Conservation (phyloP, 768 basidiomycete genomes). For the Trichaptum fuscoviolaceum region DNA sequence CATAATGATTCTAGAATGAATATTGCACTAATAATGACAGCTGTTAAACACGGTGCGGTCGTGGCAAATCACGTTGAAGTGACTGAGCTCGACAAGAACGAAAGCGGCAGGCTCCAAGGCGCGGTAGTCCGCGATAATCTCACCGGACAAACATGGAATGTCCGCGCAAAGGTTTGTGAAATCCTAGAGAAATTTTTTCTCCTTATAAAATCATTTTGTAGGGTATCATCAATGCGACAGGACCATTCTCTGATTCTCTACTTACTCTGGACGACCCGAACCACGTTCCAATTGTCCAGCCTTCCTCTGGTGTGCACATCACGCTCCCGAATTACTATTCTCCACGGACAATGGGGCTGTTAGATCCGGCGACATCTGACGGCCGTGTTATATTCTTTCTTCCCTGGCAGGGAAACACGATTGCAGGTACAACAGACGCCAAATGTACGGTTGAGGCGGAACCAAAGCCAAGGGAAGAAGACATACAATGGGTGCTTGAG, state of each 20-base stretch:
- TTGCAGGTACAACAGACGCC: slow-evolving; percentile 94
- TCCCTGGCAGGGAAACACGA: slow-evolving; percentile 97
- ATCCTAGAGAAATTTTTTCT: slow-evolving; percentile 2
- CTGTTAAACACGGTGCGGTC: slow-evolving; percentile 84
- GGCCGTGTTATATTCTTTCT: slow-evolving; percentile 99
- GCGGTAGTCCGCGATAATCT: slow-evolving; percentile 77
- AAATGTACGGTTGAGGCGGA: slow-evolving; percentile 66
- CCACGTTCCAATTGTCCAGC: slow-evolving; percentile 84
- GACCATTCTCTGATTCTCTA: slow-evolving; percentile 86
- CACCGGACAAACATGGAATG: slow-evolving; percentile 76
- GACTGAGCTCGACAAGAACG: slow-evolving; percentile 64
- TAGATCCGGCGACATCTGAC: slow-evolving; percentile 93
- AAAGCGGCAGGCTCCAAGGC: slow-evolving; percentile 60
- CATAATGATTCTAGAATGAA: slow-evolving; percentile 99
- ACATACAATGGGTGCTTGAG: slow-evolving; percentile 94
- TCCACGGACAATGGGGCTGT: slow-evolving; percentile 88
- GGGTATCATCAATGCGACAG: slow-evolving; percentile 96
- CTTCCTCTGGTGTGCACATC: slow-evolving; percentile 92
- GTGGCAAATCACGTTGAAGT: slow-evolving; percentile 91
- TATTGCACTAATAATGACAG: slow-evolving; percentile 89
- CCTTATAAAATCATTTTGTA: slow-evolving; percentile 22
- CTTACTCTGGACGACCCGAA: slow-evolving; percentile 73
- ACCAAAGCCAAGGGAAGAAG: slow-evolving; percentile 84
- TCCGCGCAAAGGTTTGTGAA: slow-evolving; percentile 64
- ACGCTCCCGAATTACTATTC: slow-evolving; percentile 97